These are phyloP conservation scores for Tylopilus vinaceipallidus DNA, from an alignment of 768 basidiomycete genomes.

Conservation along the genomic window DNA sequence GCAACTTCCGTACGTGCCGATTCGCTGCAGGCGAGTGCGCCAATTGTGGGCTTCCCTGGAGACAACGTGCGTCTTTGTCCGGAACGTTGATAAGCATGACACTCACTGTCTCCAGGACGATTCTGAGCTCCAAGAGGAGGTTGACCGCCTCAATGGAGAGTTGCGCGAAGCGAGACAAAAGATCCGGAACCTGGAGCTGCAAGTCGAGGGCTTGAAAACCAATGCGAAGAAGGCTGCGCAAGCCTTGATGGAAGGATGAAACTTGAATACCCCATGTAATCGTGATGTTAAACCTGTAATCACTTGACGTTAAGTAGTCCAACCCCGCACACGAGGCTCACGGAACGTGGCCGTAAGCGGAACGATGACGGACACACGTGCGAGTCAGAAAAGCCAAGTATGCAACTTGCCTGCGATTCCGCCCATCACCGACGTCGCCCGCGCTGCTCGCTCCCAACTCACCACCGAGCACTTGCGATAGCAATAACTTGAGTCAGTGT, in stretches of 20 bases:
- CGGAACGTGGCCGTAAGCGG: background rate
- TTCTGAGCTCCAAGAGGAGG: constrained; percentile 50
- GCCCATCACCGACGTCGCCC: background rate
- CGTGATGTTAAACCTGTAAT: constrained; percentile 1
- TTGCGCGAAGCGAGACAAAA: constrained; percentile 78
- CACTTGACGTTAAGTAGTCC: background rate
- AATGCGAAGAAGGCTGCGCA: constrained; percentile 78
- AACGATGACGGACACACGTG: constrained; percentile 13
- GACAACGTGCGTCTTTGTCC: constrained; percentile 32
- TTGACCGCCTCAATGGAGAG: constrained; percentile 57
- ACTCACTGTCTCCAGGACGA: constrained; percentile 11
- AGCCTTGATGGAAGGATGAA: constrained; percentile 39
- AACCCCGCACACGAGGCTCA: constrained; percentile 4
- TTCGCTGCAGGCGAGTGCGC: constrained; percentile 9
- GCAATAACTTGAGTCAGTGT: too few relatives aligned
- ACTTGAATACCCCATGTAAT: background rate
- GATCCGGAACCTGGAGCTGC: constrained; percentile 80
- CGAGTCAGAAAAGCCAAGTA: background rate
- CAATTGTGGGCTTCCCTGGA: constrained; percentile 1
- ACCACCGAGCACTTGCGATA: background rate
- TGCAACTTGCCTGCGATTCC: too few relatives aligned
- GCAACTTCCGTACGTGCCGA: constrained; percentile 10
- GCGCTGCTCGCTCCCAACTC: background rate
- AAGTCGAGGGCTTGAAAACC: constrained; percentile 70
- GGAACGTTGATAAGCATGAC: background rate